Base-by-base conservation (phyloP, 768 basidiomycete species). In the Agrocybe pediades region DNA sequence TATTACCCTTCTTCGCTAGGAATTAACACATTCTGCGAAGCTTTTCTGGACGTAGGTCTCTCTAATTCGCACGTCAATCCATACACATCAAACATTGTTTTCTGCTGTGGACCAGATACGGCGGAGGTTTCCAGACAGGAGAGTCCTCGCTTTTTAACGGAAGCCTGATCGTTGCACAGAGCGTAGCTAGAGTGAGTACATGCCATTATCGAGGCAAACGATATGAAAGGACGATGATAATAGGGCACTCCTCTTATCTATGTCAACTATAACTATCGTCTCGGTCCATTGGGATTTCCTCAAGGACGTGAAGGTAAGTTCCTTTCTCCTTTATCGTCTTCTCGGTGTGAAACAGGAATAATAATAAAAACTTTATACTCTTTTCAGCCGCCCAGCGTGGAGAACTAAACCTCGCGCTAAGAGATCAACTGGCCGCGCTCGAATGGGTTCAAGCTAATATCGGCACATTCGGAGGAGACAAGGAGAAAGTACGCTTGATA, bases 361-460 rank as follows among this genome's bases (percentile, higher is more conserved):
- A n/a, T n/a, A n/a, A n/a, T n/a, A n/a, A n/a, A n/a, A n/a, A n/a
- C n/a, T n/a, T n/a, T n/a, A n/a, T n/a, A n/a, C n/a, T n/a, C n/a
- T n/a, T n/a, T 9, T 9, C n/a, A 69, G 80, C 80, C 15, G 66
- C 62, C 3, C 55, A 65, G 9, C 65, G 67, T 5, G 69, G 68
- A 8, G 71, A 72, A 1, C 67, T 79, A 6, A 81, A 81, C 57
- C 68, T 82, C 23, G 81, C 72, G 1, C 66, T 83, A 17, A 71
- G 68, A 25, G 81, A 84, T 56, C 73, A 79, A 57, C 59, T 74
- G 15, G 54, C 70, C 23, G 81, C 79, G 1, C 61, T 82, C 9
- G 57, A 72, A 56, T 84, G 80, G 87, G 77, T 88, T 0, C 82
- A 87, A 58, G 65, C 74, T 19, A 81, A 88, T 57, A 85, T 88